These are phyloP conservation scores for Gossypium gossypioides DNA, from an alignment of 441 rosid species.

Conservation along the genomic window DNA sequence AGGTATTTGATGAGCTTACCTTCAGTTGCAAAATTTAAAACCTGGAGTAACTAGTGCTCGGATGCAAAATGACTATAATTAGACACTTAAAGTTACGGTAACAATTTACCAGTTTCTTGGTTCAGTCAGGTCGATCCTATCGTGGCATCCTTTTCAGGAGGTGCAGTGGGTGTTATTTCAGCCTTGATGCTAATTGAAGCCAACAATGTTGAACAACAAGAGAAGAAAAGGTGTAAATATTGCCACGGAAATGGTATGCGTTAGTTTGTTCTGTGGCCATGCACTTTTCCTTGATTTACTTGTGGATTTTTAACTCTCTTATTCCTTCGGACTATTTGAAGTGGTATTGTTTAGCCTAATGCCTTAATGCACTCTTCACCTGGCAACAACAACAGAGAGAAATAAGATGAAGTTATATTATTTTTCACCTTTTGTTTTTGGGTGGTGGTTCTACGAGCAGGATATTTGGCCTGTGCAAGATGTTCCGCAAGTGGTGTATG, in stretches of 20 bases:
- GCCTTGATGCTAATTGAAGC: slow-evolving; percentile 85
- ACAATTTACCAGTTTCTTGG: slow-evolving; percentile 14
- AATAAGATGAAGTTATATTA: neutral
- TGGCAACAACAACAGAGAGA: neutral
- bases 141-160: slow-evolving; percentile 94
- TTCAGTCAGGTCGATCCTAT: slow-evolving; percentile 94
- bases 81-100: neutral
- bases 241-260: slow-evolving; percentile 80
- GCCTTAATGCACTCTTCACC: neutral
- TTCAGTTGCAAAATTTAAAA: neutral
- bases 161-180: slow-evolving; percentile 95
- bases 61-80: slow-evolving; percentile 1
- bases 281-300: neutral
- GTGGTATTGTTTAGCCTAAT: neutral
- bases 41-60: slow-evolving; percentile 1
- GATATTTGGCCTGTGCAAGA: slow-evolving; percentile 89
- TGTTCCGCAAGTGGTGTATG: slow-evolving; percentile 78
- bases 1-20: slow-evolving; percentile 39
- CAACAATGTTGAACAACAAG: slow-evolving; percentile 82
- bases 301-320: neutral
- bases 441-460: slow-evolving; percentile 23
- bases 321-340: neutral
- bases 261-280: neutral
- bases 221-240: slow-evolving; percentile 90
- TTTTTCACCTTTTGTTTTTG: neutral